These are phyloP conservation scores for Chalciporus sphaerocephalus DNA, from an alignment of 768 basidiomycete species.

Conservation along the genomic window DNA sequence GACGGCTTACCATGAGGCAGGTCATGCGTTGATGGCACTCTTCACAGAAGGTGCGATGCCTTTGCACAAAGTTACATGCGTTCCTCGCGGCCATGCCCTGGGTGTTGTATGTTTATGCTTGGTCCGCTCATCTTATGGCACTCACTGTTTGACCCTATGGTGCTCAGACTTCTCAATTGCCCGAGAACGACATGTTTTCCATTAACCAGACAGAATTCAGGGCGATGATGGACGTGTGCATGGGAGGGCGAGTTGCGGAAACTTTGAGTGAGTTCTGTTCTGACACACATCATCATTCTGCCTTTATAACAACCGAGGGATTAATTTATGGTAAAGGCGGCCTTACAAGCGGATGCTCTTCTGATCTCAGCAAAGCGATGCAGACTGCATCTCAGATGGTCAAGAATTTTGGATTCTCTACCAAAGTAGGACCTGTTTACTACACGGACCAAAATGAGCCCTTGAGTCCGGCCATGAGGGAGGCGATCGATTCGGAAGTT, in stretches of 20 bases:
- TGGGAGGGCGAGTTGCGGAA: conserved; percentile 95
- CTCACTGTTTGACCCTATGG: conserved; percentile 8
- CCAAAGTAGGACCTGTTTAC: conserved; percentile 77
- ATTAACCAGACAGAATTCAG: conserved; percentile 70
- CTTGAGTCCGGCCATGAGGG: conserved; percentile 70
- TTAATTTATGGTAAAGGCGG: conserved; percentile 84
- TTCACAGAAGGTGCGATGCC: conserved; percentile 96
- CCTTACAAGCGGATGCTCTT: conserved; percentile 88
- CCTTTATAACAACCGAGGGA: conserved; percentile 5
- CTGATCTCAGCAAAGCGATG: conserved; percentile 81
- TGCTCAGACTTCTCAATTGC: conserved; percentile 67
- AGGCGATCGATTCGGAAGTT: conserved; percentile 87
- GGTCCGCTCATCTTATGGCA: not conserved
- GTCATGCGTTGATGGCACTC: conserved; percentile 90
- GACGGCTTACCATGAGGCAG: conserved; percentile 97
- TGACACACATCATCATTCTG: not conserved
- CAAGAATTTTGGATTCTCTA: conserved; percentile 78
- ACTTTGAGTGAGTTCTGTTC: conserved; percentile 59
- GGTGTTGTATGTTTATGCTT: conserved; percentile 59
- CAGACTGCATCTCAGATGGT: conserved; percentile 82
- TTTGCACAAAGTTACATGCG: conserved; percentile 94
- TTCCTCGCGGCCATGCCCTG: conserved; percentile 92
- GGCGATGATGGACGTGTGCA: conserved; percentile 82
- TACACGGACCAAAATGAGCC: conserved; percentile 68
- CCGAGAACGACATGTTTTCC: conserved; percentile 72